Conservation (phyloP, 139 green algal genomes). For the Tetradesmus obliquus region DNA sequence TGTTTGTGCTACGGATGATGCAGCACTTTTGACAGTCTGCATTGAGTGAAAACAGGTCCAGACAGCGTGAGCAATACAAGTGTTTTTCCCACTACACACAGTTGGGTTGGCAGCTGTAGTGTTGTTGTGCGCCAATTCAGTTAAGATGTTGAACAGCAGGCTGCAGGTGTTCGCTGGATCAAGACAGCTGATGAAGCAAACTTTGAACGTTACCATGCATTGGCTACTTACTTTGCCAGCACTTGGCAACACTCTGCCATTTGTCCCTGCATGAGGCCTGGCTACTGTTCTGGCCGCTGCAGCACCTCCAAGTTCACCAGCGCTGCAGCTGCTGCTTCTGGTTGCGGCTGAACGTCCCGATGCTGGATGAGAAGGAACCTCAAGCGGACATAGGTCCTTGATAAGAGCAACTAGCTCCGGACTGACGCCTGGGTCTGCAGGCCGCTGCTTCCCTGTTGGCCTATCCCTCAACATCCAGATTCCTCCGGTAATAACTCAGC, state of each 20-base stretch:
- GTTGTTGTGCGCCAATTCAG: too few relatives aligned
- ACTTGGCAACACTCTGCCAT: neutral
- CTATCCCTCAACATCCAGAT: neutral
- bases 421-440: neutral
- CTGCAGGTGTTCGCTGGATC: too few relatives aligned
- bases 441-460: neutral
- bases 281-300: too few relatives aligned
- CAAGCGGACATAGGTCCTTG: constrained; percentile 1
- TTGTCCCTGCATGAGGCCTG: neutral
- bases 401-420: constrained; percentile 16
- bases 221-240: too few relatives aligned
- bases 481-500: neutral
- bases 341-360: too few relatives aligned
- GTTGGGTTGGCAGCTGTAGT: too few relatives aligned
- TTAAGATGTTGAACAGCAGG: too few relatives aligned
- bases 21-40: neutral
- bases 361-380: neutral
- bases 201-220: too few relatives aligned
- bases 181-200: too few relatives aligned
- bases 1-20: neutral
- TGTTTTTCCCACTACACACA: neutral
- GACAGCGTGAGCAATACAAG: neutral
- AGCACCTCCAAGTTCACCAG: neutral
- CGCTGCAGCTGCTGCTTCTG: neutral
- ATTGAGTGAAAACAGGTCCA: neutral